Conservation (phyloP, 129 eudicot species). For the Dittrichia graveolens region DNA sequence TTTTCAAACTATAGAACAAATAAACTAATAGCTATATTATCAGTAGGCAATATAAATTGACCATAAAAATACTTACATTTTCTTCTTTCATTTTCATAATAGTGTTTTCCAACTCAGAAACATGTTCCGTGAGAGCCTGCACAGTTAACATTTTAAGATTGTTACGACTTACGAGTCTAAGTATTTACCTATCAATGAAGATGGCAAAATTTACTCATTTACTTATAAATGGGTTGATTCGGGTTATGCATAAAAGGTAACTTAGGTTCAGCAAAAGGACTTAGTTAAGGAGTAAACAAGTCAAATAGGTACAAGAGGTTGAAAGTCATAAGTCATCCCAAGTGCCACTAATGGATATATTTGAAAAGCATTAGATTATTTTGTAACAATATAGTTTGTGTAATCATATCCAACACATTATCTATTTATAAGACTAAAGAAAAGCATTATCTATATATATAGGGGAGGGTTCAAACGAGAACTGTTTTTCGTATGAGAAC, state of each 20-base stretch:
- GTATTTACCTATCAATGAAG: neutral
- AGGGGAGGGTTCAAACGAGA: too few species aligned
- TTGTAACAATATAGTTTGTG: neutral
- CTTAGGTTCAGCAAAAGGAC: neutral
- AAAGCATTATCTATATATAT: neutral
- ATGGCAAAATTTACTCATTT: neutral
- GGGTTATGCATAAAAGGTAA: neutral
- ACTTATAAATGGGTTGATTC: neutral
- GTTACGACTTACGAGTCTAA: neutral
- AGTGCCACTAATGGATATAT: neutral
- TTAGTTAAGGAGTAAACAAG: neutral
- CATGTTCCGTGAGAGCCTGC: conserved; percentile 96
- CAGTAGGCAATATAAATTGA: neutral
- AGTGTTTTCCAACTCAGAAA: conserved; percentile 76
- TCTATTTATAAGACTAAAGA: neutral
- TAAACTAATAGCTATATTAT: neutral
- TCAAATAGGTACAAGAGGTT: neutral
- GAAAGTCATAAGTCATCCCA: neutral
- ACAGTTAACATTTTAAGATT: conserved; percentile 4
- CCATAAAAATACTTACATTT: conserved; percentile 57
- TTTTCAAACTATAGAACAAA: neutral
- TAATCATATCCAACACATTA: neutral
- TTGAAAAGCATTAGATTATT: neutral
- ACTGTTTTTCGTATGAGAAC: too few species aligned
- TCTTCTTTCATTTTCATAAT: conserved; percentile 70